Percentiles rank a stretch among this genome's conserved stretches.
Conservation (phyloP, 164 flowering plant genomes). For the Umbellularia californica region DNA sequence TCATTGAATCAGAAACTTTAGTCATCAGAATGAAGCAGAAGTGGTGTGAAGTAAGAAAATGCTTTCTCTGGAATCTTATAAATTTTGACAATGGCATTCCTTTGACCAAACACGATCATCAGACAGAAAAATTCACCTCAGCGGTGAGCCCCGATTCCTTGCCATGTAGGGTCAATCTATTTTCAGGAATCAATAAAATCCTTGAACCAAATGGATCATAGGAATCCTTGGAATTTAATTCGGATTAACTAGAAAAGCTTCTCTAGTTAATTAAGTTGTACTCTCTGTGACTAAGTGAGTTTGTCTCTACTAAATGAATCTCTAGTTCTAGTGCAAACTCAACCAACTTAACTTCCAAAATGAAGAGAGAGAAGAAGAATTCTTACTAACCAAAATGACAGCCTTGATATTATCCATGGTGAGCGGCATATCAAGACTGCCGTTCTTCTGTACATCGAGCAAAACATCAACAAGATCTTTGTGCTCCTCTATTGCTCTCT, state of each 20-base stretch:
- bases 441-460: constrained; percentile 35
- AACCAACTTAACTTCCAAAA: background rate
- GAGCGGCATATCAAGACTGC: constrained; percentile 27
- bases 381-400: constrained; percentile 40
- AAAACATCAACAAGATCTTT: constrained; percentile 53
- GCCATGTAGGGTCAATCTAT: background rate
- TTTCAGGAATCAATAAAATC: background rate
- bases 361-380: background rate
- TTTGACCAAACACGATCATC: too few species aligned
- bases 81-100: too few species aligned
- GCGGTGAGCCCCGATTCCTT: too few species aligned
- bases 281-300: background rate
- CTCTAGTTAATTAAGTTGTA: background rate
- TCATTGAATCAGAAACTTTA: too few species aligned
- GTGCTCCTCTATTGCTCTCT: constrained; percentile 15
- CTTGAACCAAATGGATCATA: background rate
- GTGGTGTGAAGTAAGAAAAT: too few species aligned
- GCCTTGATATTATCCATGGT: constrained; percentile 52
- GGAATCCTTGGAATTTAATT: background rate
- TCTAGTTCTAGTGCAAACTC: background rate
- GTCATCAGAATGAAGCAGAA: too few species aligned
- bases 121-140: too few species aligned
- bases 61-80: too few species aligned
- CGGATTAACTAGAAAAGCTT: background rate
- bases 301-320: background rate